Conservation (phyloP, 73 alveolate genomes). For the Stentor coeruleus region DNA sequence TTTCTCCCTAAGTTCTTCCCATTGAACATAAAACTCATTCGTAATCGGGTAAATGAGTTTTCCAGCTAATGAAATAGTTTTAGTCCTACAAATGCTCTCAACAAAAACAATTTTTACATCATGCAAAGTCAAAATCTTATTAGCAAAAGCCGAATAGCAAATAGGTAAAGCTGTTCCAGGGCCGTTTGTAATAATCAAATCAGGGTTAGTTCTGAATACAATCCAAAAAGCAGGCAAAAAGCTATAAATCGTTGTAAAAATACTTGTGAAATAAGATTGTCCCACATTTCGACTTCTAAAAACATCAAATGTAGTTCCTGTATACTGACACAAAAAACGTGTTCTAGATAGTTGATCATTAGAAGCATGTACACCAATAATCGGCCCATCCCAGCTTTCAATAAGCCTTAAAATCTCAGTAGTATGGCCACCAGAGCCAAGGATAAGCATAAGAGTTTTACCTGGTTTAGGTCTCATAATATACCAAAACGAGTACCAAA, state of each 20-base stretch:
- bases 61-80: slow-evolving; percentile 72
- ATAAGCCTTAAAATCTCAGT: slow-evolving; percentile 76
- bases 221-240: slow-evolving; percentile 57
- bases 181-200: slow-evolving; percentile 75
- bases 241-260: slow-evolving; percentile 70
- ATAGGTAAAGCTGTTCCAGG: slow-evolving; percentile 89
- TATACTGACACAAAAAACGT: slow-evolving; percentile 48
- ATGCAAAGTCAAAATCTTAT: slow-evolving; percentile 44
- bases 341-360: slow-evolving; percentile 62
- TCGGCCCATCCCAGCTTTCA: slow-evolving; percentile 50
- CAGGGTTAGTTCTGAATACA: slow-evolving; percentile 42
- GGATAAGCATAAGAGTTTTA: slow-evolving; percentile 63
- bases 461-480: not conserved
- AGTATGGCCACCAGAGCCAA: slow-evolving; percentile 92
- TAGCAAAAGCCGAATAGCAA: slow-evolving; percentile 53
- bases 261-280: slow-evolving; percentile 61
- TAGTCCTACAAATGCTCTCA: slow-evolving; percentile 81
- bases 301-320: slow-evolving; percentile 33
- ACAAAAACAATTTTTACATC: slow-evolving; percentile 64
- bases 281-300: slow-evolving; percentile 78
- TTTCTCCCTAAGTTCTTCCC: slow-evolving; percentile 63
- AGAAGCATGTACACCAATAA: slow-evolving; percentile 55
- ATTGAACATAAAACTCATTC: slow-evolving; percentile 71
- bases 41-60: slow-evolving; percentile 72
- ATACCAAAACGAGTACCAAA: too few species aligned